Evolutionary conservation across 257 asterid species (phyloP).

Genomic region (Dorcoceras hygrometricum): DNA sequence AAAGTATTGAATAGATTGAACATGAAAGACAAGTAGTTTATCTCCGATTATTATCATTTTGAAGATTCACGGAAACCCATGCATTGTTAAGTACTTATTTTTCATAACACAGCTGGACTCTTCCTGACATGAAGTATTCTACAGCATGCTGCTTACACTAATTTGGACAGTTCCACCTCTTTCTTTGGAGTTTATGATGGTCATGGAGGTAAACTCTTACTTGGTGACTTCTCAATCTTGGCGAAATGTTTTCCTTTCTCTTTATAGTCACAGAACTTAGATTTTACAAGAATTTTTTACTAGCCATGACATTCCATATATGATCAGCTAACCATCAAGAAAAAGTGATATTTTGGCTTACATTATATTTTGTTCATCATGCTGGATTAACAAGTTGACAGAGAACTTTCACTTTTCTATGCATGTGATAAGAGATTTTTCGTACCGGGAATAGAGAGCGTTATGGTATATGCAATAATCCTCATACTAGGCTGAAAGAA

Average conservation of each 20-base stretch:
- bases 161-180: constrained; percentile 75
- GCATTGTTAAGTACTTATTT: constrained; percentile 18
- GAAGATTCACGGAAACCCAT: constrained; percentile 10
- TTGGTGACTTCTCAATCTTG: constrained; percentile 20
- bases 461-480: background rate
- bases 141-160: constrained; percentile 86
- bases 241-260: constrained; percentile 2
- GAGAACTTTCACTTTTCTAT: background rate
- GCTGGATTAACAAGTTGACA: constrained; percentile 13
- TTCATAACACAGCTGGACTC: constrained; percentile 20
- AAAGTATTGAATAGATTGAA: constrained; percentile 15
- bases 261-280: constrained; percentile 1
- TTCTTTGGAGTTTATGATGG: constrained; percentile 99
- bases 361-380: constrained; percentile 18
- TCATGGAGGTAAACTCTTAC: constrained; percentile 80
- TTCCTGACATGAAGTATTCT: constrained; percentile 39
- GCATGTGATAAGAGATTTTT: constrained; percentile 16
- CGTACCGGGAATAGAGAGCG: background rate
- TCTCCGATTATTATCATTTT: constrained; percentile 17
- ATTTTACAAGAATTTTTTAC: constrained; percentile 5
- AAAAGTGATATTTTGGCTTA: constrained; percentile 14
- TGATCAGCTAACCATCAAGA: constrained; percentile 13
- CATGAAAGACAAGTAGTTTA: constrained; percentile 17
- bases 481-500: constrained; percentile 2
- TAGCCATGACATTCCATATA: constrained; percentile 13